Evolutionary conservation across 768 basidiomycete species (phyloP).

Genomic region (Kwoniella sp.): DNA sequence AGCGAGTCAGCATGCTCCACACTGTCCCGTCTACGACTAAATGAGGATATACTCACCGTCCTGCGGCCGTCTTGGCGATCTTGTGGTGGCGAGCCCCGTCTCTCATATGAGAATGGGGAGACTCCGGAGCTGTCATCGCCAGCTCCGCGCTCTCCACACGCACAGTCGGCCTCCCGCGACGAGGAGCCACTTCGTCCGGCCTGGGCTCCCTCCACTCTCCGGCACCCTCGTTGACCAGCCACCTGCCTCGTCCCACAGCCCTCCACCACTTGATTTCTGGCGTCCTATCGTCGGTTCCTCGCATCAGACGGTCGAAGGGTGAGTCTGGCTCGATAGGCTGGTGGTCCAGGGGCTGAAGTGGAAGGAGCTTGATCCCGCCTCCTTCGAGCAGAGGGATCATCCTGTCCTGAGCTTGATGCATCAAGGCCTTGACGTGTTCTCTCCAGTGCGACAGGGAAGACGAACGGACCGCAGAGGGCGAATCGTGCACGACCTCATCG

Average conservation of each 20-base stretch:
- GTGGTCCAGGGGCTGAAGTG: background rate
- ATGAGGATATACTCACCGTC: constrained; percentile 11
- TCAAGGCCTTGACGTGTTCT: constrained; percentile 1
- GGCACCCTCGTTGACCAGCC: constrained; percentile 3
- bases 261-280: constrained; percentile 11
- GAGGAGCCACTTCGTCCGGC: constrained; percentile 3
- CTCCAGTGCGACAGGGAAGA: background rate
- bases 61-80: constrained; percentile 2
- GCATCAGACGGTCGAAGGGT: background rate
- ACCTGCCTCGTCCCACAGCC: background rate
- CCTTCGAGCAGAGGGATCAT: constrained; percentile 9
- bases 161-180: background rate
- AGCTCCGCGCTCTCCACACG: background rate
- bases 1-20: background rate
- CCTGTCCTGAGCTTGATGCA: background rate
- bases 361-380: background rate
- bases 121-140: no score
- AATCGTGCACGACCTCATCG: background rate
- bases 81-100: constrained; percentile 8
- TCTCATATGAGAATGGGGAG: constrained; percentile 7
- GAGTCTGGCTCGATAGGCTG: no score
- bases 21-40: background rate
- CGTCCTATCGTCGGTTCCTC: background rate
- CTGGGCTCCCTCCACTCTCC: constrained; percentile 13
- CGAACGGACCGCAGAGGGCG: background rate